Evolutionary conservation across 495 filamentous ascomycete genomes (phyloP).

Genomic region (Neurospora sp.): DNA sequence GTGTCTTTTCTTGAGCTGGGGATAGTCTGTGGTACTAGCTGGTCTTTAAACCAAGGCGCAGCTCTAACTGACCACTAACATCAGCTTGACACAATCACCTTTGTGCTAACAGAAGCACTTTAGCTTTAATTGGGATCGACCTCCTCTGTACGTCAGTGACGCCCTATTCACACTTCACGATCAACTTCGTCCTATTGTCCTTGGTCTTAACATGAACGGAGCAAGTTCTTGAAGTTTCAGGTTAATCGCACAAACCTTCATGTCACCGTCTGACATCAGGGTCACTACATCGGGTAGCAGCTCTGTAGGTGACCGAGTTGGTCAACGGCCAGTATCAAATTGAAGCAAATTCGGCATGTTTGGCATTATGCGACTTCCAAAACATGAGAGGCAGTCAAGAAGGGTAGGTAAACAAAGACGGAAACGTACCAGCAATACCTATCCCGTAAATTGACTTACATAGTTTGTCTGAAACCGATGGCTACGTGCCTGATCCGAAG

Average conservation of each 20-base stretch:
- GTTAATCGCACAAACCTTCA: not conserved
- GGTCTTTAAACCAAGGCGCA: accelerated
- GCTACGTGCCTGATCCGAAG: not conserved
- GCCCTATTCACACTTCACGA: not conserved
- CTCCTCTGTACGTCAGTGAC: not conserved
- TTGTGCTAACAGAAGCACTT: not conserved
- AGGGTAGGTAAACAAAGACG: not conserved
- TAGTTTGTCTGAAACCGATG: not conserved
- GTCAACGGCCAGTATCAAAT: not conserved
- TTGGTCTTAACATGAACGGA: not conserved
- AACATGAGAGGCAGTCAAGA: not conserved
- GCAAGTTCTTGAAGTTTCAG: not conserved
- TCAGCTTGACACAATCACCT: not conserved
- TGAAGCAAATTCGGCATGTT: not conserved
- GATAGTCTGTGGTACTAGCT: not conserved
- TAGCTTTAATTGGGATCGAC: not conserved
- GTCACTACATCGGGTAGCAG: not conserved
- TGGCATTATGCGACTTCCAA: not conserved
- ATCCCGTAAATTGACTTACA: not conserved
- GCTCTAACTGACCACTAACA: not conserved
- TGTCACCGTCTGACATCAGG: not conserved
- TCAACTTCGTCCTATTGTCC: not conserved
- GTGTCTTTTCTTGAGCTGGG: not conserved
- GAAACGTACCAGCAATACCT: not conserved
- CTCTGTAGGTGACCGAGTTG: not conserved